These are phyloP conservation scores for Diddensiella caesifluorescens DNA, from an alignment of 805 yeast species.

Conservation along the genomic window DNA sequence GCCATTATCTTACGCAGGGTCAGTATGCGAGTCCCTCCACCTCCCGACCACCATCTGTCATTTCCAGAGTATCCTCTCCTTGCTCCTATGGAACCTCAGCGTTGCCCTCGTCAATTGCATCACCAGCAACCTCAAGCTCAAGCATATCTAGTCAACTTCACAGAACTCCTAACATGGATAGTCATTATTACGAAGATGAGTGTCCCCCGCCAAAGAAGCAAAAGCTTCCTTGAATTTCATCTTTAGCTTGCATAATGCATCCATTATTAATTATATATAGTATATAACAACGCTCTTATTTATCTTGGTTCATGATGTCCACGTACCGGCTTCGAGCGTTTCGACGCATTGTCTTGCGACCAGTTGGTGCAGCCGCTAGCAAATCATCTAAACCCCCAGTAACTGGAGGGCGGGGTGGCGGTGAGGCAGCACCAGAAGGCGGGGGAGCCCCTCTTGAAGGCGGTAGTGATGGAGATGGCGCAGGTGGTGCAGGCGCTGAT, in stretches of 20 bases:
- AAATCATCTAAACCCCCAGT: slow-evolving; percentile 46
- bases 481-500: slow-evolving; percentile 28
- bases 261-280: neutral
- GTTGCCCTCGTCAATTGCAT: neutral
- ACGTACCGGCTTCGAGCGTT: slow-evolving; percentile 58
- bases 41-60: neutral
- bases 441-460: slow-evolving; percentile 13
- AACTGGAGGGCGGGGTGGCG: slow-evolving; percentile 22
- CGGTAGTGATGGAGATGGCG: slow-evolving; percentile 15
- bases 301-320: slow-evolving; percentile 47
- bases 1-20: too few species aligned
- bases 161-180: neutral
- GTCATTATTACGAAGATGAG: too few species aligned
- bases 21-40: too few species aligned
- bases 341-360: slow-evolving; percentile 43
- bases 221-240: neutral
- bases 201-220: neutral
- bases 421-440: slow-evolving; percentile 25
- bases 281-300: neutral
- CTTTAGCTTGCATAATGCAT: neutral
- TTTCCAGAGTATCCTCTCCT: slow-evolving; percentile 1
- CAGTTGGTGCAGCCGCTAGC: slow-evolving; percentile 35
- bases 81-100: neutral
- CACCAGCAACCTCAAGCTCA: slow-evolving; percentile 1
- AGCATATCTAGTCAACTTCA: slow-evolving; percentile 1